Evolutionary conservation across 352 stramenopile species (phyloP), one percentile per base, ranked within the genome.

Genomic region (Globisporangium irregulare): DNA sequence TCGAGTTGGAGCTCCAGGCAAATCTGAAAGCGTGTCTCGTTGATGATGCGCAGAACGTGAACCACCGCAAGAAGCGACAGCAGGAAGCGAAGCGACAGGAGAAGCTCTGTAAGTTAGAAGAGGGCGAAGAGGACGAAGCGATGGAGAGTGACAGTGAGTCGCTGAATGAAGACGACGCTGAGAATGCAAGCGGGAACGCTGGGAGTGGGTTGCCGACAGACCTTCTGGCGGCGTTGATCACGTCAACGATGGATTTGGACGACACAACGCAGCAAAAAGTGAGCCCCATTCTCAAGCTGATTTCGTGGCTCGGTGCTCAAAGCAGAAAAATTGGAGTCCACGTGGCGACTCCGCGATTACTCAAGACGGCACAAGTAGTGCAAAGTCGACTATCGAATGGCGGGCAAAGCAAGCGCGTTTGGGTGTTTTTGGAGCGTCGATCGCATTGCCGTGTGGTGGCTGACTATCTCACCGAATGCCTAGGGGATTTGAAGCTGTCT

Each of bases 361-460:
- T 82, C 25, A 91, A 92, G 67, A 85, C 78, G 0, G 68, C 78
- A 0, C 64, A 79, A 8, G 67, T 94, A 6, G 69, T 90, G 27
- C 73, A 74, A 1, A 85, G 73, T 55, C 79, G 75, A 20, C 78
- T 94, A 20, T 58, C 64, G 6, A 86, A 87, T 67, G 67, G 55
- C 22, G 43, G 59, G 0, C 72, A 68, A 22, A 53, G 67, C 10
- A 57, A 82, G 27, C 71, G 74, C 46, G 73, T 69, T 15, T 86
- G 88, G 88, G 77, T 96, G 0, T 94, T 94, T 73, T 66, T 96
- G 4, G 66, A 92, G 66, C 78, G 88, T 9, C 79, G 88, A 7
- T 84, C 74, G 27, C 79, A 96, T 66, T 90, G 77, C 36, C 84
- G 75, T 2, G 80, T 96, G 8, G 79, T 94, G 22, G 81, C 86